Conservation (phyloP, 2,329 filamentous ascomycete species). For the Xylaria sp. region DNA sequence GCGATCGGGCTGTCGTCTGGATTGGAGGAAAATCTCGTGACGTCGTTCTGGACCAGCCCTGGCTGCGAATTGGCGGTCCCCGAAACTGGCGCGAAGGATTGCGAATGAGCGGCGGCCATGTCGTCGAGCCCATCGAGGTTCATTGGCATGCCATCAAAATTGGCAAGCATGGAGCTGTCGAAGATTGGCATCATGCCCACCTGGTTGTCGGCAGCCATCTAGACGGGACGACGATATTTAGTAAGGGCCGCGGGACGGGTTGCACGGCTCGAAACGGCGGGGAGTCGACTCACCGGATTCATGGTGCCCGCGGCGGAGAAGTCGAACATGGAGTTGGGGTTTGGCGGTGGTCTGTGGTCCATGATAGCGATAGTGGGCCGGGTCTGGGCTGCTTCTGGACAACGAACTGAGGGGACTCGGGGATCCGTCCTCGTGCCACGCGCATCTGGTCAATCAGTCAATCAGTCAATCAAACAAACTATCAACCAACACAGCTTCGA, state of each 20-base stretch:
- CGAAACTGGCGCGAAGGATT: slow-evolving; percentile 22
- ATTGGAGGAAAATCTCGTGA: slow-evolving; percentile 25
- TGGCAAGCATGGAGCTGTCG: slow-evolving; percentile 31
- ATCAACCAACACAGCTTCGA: too few relatives aligned
- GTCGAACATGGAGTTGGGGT: slow-evolving; percentile 41
- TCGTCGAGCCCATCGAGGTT: slow-evolving; percentile 34
- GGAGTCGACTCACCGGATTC: slow-evolving; percentile 35
- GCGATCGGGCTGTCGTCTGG: slow-evolving; percentile 29
- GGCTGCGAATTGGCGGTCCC: slow-evolving; percentile 26
- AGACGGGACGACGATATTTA: background rate
- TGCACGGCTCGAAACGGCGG: slow-evolving; percentile 2
- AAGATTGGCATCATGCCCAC: slow-evolving; percentile 38
- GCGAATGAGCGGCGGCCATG: slow-evolving; percentile 28
- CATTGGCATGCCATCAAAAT: slow-evolving; percentile 34
- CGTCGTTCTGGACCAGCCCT: slow-evolving; percentile 25
- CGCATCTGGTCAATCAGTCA: slow-evolving; percentile 25
- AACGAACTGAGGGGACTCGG: slow-evolving; percentile 15
- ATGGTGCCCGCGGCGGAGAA: slow-evolving; percentile 38
- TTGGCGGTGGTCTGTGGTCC: slow-evolving; percentile 37
- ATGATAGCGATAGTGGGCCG: slow-evolving; percentile 28
- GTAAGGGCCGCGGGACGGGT: background rate
- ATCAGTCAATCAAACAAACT: too few relatives aligned
- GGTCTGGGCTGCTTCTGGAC: slow-evolving; percentile 11
- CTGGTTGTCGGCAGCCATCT: slow-evolving; percentile 33
- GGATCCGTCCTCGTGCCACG: slow-evolving; percentile 14